A percentile compares a stretch with the other conserved stretches of the same genome.
Conservation (phyloP, 2,329 filamentous ascomycete species). For the Verticillium alfalfae region DNA sequence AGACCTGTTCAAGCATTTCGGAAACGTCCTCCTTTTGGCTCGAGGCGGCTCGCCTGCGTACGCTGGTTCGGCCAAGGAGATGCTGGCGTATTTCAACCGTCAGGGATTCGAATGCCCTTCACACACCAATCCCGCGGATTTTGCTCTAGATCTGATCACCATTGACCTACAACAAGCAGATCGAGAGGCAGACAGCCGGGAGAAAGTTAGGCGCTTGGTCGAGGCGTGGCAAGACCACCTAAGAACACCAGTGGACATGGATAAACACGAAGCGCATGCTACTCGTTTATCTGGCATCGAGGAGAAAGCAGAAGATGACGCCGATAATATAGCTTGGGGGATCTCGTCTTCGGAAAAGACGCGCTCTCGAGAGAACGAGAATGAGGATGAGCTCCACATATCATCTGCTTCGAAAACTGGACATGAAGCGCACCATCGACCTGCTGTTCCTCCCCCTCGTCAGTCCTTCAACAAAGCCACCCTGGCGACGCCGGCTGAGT, state of each 20-base stretch:
- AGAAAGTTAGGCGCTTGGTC: conserved; percentile 57
- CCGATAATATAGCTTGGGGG: conserved; percentile 7
- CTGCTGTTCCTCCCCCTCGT: conserved; percentile 21
- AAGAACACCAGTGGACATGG: conserved; percentile 1
- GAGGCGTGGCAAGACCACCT: conserved; percentile 43
- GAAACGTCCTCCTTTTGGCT: conserved; percentile 65
- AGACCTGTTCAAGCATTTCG: conserved; percentile 66
- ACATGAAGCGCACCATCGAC: conserved; percentile 2
- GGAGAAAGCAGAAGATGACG: conserved; percentile 18
- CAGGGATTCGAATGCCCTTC: conserved; percentile 60
- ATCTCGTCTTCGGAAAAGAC: conserved; percentile 7
- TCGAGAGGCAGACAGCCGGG: conserved; percentile 56
- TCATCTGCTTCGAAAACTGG: neutral
- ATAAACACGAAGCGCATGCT: neutral
- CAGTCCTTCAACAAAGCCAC: conserved; percentile 35
- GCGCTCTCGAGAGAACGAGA: neutral
- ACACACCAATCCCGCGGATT: conserved; percentile 73
- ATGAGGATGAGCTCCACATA: neutral
- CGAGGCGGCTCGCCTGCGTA: conserved; percentile 65
- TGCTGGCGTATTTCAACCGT: conserved; percentile 59
- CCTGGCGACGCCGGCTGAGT: conserved; percentile 63
- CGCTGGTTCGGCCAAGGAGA: conserved; percentile 54
- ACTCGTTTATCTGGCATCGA: conserved; percentile 18
- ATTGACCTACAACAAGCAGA: conserved; percentile 64
- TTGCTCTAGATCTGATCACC: conserved; percentile 71